Evolutionary conservation across 2,329 filamentous ascomycete genomes (phyloP), one percentile per base, ranked within the genome.

Genomic region (Calonectria naviculata): DNA sequence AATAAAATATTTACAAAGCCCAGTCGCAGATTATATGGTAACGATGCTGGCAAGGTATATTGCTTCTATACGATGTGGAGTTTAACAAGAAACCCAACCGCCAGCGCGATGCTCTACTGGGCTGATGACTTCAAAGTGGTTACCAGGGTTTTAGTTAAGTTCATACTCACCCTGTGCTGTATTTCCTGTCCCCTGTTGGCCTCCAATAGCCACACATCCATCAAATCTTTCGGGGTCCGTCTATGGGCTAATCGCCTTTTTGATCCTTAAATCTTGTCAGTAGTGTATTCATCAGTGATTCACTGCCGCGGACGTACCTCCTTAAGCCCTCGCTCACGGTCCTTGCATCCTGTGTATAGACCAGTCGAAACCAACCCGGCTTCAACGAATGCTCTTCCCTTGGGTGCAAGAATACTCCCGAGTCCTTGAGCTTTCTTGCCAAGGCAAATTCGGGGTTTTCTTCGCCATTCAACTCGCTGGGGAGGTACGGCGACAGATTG

Each of bases 341-440:
- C 10, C 65, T 73, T 36, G 81, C 75, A 8, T 83, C 78, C n/a
- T 85, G 84, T 3, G 83, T 85, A 68, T 87, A 91, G 0, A 91
- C 86, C 21, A 91, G 56, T 3, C 89, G 80, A 71, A 90, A 91
- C 84, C 86, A 89, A 0, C 89, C 89, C 1, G 84, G 80, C 64
- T 84, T 78, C 24, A 84, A 84, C 0, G 83, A 82, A 72, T 88
- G 84, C 60, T 85, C 85, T 69, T 87, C 84, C 0, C 85, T 83
- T 0, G 86, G 83, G 52, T 88, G 87, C 29, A 91, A 68, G 67
- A 87, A 88, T 2, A 91, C 84, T 3, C 87, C 89, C 0, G 81
- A 81, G 28, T 84, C 79, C n/a, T 84, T 73, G 44, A 90, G 72
- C 56, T 72, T 83, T 72, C 85, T 80, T 0, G 85, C 84, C 15